Percentiles rank a stretch among this genome's conserved stretches.
Conservation (phyloP, 2,329 filamentous ascomycete species). For the Diplodia mutila region DNA sequence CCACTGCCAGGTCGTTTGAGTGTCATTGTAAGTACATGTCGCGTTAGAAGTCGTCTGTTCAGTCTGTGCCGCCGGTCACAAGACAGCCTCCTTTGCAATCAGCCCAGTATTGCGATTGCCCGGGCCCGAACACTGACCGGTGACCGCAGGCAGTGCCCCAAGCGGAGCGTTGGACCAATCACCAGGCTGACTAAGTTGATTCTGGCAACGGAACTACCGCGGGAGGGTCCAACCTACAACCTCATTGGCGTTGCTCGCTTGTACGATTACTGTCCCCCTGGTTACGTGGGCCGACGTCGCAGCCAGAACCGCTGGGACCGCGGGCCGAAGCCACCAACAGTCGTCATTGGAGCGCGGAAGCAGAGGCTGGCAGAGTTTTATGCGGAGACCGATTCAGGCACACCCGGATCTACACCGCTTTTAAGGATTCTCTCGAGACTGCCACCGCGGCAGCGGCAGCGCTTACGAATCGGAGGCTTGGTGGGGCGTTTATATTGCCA, state of each 20-base stretch:
- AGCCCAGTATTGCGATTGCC: constrained; percentile 21
- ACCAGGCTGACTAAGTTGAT: constrained; percentile 15
- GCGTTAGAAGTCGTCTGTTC: neutral
- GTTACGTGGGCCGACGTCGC: constrained; percentile 12
- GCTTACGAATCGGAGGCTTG: constrained; percentile 16
- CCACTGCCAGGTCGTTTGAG: no score
- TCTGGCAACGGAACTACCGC: neutral
- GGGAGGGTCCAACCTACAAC: constrained; percentile 4
- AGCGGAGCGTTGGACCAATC: constrained; percentile 6
- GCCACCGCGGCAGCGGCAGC: constrained; percentile 4
- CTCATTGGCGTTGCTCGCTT: constrained; percentile 8
- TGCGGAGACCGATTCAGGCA: constrained; percentile 20
- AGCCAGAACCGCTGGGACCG: constrained; percentile 13
- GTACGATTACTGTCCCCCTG: neutral
- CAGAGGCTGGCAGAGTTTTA: constrained; percentile 14
- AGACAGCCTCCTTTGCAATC: constrained; percentile 20
- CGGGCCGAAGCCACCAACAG: constrained; percentile 13
- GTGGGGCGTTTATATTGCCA: constrained; percentile 23
- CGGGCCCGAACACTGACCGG: constrained; percentile 15
- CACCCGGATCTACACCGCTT: constrained; percentile 24
- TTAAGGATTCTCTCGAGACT: constrained; percentile 14
- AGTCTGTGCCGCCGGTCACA: constrained; percentile 11
- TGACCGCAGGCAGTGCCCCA: constrained; percentile 6
- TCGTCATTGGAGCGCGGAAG: constrained; percentile 21
- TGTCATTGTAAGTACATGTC: constrained; percentile 1